A percentile compares a stretch with the other conserved stretches of the same genome.
Evolutionary conservation across 768 basidiomycete species (phyloP).

Genomic region (Tulasnella sp.): DNA sequence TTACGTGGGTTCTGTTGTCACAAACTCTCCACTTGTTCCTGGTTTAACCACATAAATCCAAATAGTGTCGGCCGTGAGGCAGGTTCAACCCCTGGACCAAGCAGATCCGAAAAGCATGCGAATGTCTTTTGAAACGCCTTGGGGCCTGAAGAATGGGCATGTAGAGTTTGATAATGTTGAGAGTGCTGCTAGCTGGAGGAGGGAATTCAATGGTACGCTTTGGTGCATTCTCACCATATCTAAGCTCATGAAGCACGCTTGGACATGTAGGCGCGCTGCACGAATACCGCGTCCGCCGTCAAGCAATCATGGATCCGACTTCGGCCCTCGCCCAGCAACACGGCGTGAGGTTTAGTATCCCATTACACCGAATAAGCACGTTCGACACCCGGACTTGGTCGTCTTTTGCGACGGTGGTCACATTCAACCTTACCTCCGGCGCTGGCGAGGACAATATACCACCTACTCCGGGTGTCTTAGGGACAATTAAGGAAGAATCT

Average conservation of each 20-base stretch:
- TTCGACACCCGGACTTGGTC: conserved; percentile 17
- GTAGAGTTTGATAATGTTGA: conserved; percentile 50
- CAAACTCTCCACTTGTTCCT: no score
- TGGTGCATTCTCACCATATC: background rate
- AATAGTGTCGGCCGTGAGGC: conserved; percentile 40
- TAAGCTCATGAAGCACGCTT: background rate
- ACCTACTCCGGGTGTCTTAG: background rate
- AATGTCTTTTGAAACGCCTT: conserved; percentile 28
- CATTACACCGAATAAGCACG: conserved; percentile 31
- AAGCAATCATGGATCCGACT: conserved; percentile 24
- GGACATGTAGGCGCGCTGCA: conserved; percentile 34
- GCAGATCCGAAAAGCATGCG: conserved; percentile 35
- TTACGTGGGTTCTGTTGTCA: conserved; percentile 39
- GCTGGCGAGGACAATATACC: background rate
- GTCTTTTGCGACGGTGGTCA: conserved; percentile 13
- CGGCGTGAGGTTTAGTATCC: conserved; percentile 38
- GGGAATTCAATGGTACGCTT: conserved; percentile 34
- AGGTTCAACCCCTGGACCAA: conserved; percentile 36
- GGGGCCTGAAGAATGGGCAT: conserved; percentile 24
- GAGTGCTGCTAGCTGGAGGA: conserved; percentile 39
- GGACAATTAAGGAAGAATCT: background rate
- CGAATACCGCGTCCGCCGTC: conserved; percentile 35
- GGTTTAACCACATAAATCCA: no score
- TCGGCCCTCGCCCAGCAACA: conserved; percentile 25
- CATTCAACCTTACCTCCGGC: conserved; percentile 11